A percentile compares a stretch with the other conserved stretches of the same genome.
Conservation (phyloP, 23 red algal genomes). For the Cyanidioschyzon merolae region DNA sequence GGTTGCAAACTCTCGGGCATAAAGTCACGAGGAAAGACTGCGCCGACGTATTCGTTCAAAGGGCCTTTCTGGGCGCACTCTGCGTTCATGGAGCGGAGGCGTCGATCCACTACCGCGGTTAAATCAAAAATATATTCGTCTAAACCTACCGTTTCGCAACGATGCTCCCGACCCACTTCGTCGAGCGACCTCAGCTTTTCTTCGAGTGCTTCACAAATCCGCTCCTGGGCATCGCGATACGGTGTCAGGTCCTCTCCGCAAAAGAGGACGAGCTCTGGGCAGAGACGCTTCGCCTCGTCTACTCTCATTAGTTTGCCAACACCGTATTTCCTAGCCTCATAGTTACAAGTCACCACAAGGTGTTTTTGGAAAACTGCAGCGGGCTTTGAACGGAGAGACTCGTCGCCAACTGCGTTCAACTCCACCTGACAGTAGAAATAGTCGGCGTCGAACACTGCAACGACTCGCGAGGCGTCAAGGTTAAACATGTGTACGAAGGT, state of each 20-base stretch:
- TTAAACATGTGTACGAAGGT: not conserved
- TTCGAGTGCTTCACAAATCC: not conserved
- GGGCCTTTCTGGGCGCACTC: not conserved
- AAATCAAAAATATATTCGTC: constrained; percentile 31
- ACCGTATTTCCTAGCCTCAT: constrained; percentile 8
- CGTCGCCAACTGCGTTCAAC: not conserved
- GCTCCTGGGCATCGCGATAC: not conserved
- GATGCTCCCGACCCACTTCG: no score
- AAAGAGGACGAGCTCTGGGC: constrained; percentile 16
- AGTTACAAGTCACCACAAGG: constrained; percentile 27
- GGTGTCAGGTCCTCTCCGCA: constrained; percentile 11
- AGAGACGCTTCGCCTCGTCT: not conserved
- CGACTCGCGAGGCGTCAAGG: not conserved
- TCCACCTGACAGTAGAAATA: constrained; percentile 39
- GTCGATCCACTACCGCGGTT: not conserved
- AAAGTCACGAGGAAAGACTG: not conserved
- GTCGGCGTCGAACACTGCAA: constrained; percentile 19
- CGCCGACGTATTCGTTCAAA: not conserved
- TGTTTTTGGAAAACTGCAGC: constrained; percentile 22
- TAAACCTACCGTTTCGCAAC: constrained; percentile 16
- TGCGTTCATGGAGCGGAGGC: not conserved
- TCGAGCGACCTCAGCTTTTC: not conserved
- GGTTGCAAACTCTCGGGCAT: not conserved
- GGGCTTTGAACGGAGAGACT: not conserved
- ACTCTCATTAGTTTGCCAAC: constrained; percentile 16